Percentiles rank a stretch among this genome's conserved stretches.
phyloP scores from a whole-genome alignment of 495 filamentous ascomycete species.

The Haplographium delicatum region DNA sequence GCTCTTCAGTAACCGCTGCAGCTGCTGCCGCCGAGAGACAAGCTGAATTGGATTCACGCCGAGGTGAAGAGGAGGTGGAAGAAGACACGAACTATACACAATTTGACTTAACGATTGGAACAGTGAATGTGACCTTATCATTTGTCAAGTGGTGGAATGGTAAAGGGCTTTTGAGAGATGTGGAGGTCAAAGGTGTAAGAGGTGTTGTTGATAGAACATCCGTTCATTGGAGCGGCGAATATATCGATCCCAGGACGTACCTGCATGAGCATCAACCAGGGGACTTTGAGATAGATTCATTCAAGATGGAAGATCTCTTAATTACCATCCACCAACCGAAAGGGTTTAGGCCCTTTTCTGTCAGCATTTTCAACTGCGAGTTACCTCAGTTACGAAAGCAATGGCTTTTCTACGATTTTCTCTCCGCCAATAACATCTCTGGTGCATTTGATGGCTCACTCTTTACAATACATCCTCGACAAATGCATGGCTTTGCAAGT shows the following conservation, averaged over 20 bases:
- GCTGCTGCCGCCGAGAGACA: constrained; percentile 75
- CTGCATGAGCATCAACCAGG: constrained; percentile 83
- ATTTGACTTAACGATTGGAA: constrained; percentile 91
- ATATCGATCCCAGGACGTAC: constrained; percentile 78
- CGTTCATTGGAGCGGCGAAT: constrained; percentile 63
- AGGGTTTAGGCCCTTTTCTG: constrained; percentile 85
- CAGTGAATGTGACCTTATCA: constrained; percentile 94
- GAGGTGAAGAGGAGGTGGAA: constrained; percentile 42
- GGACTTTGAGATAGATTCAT: constrained; percentile 93
- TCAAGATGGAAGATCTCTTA: constrained; percentile 91
- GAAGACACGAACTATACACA: constrained; percentile 97
- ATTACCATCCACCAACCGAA: constrained; percentile 88
- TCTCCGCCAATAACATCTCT: constrained; percentile 92
- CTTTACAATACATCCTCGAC: constrained; percentile 94
- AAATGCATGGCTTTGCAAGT: constrained; percentile 68
- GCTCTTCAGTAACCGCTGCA: constrained; percentile 78
- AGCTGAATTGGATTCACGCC: constrained; percentile 35
- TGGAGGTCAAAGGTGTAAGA: constrained; percentile 91
- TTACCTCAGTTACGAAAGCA: constrained; percentile 89
- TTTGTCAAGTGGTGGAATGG: constrained; percentile 98
- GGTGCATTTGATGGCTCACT: constrained; percentile 93
- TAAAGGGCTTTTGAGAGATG: constrained; percentile 84
- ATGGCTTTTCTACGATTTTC: constrained; percentile 95
- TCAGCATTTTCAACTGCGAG: constrained; percentile 93
- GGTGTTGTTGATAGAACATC: constrained; percentile 90